These are phyloP conservation scores for Podospora appendiculata DNA, from an alignment of 495 filamentous ascomycete genomes.

Conservation along the genomic window DNA sequence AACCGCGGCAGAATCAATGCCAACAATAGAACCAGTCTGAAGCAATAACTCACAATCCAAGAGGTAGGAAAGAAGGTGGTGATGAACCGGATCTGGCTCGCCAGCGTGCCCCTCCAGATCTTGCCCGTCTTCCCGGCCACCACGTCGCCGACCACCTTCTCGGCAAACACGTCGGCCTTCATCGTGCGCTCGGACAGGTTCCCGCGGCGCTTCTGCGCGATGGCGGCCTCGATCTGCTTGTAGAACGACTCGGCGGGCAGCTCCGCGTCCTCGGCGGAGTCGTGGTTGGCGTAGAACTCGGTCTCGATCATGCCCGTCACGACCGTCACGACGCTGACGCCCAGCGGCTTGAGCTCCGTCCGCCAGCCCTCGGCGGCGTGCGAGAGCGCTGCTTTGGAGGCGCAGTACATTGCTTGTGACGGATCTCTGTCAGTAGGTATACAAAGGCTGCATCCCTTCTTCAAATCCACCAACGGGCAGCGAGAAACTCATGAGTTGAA, in stretches of 20 bases:
- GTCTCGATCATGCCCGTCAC: constrained; percentile 21
- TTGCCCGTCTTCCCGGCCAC: not conserved
- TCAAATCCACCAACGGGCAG: too few relatives aligned
- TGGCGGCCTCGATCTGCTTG: not conserved
- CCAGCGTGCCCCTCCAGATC: not conserved
- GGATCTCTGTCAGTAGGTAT: too few relatives aligned
- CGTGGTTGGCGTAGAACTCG: not conserved
- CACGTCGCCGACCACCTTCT: constrained; percentile 15
- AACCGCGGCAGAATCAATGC: too few relatives aligned
- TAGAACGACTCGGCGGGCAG: not conserved
- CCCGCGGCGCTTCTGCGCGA: not conserved
- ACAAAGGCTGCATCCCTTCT: too few relatives aligned
- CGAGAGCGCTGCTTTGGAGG: constrained; percentile 46
- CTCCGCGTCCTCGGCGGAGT: not conserved
- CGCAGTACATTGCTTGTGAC: constrained; percentile 40
- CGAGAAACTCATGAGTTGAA: constrained; percentile 4
- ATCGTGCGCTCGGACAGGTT: not conserved
- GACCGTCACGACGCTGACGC: constrained; percentile 27
- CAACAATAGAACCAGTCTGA: too few relatives aligned
- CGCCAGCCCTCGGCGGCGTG: constrained; percentile 38
- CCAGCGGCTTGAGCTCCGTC: constrained; percentile 46
- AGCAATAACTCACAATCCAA: too few relatives aligned
- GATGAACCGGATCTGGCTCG: not conserved
- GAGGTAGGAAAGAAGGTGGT: not conserved
- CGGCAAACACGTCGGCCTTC: not conserved